These are phyloP conservation scores for Russula vinacea DNA, from an alignment of 768 basidiomycete genomes.

Conservation along the genomic window DNA sequence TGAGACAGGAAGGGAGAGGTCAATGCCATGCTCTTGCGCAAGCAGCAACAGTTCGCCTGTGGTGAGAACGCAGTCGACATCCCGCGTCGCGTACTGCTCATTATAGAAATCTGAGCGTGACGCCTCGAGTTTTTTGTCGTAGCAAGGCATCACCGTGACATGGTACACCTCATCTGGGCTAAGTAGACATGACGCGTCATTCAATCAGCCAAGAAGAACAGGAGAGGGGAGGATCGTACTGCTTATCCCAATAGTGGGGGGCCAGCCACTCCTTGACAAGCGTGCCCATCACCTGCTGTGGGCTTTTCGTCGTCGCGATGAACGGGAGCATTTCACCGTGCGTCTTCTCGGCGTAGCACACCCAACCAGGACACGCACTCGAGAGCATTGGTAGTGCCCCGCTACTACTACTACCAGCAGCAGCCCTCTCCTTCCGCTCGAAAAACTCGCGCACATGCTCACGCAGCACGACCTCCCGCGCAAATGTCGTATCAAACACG, in stretches of 20 bases:
- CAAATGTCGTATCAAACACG: conserved; percentile 94
- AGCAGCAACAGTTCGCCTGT: conserved; percentile 90
- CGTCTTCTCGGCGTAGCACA: conserved; percentile 98
- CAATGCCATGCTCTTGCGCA: conserved; percentile 78
- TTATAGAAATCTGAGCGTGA: conserved; percentile 92
- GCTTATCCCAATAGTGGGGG: conserved; percentile 52
- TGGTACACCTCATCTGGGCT: conserved; percentile 92
- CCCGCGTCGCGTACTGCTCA: conserved; percentile 74
- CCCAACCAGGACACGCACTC: conserved; percentile 98
- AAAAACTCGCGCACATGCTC: conserved; percentile 81
- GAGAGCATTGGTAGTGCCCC: conserved; percentile 81
- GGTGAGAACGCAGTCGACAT: conserved; percentile 96
- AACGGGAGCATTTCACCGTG: conserved; percentile 92
- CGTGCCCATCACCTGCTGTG: conserved; percentile 92
- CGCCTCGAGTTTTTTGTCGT: conserved; percentile 99
- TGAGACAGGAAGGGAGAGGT: conserved; percentile 56
- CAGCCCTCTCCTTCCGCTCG: conserved; percentile 47
- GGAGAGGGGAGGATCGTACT: conserved; percentile 46
- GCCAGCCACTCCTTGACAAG: conserved; percentile 90
- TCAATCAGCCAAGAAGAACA: conserved; percentile 4
- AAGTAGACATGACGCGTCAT: conserved; percentile 1
- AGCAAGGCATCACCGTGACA: conserved; percentile 98
- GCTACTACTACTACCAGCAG: conserved; percentile 26
- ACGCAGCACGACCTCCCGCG: conserved; percentile 75
- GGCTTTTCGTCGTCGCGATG: conserved; percentile 83